phyloP scores from a whole-genome alignment of 345 rosid species.

The Murraya koenigii region DNA sequence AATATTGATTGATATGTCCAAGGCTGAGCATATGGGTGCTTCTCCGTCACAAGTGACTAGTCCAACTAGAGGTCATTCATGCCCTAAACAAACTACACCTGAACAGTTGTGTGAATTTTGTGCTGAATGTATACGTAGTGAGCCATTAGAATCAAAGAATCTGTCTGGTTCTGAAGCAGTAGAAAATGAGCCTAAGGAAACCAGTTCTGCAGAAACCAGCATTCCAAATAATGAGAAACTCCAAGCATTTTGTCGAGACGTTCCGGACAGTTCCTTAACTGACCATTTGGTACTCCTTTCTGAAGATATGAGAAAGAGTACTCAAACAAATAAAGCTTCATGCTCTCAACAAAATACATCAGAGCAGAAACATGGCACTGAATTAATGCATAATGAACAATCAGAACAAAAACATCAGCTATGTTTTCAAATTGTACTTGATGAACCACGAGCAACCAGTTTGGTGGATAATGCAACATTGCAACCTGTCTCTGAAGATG shows the following conservation, averaged over 20 bases:
- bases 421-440: slow-evolving; percentile 13
- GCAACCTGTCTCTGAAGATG: slow-evolving; percentile 14
- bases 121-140: slow-evolving; percentile 14
- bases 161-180: slow-evolving; percentile 9
- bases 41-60: slow-evolving; percentile 23
- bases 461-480: slow-evolving; percentile 18
- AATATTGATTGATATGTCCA: slow-evolving; percentile 21
- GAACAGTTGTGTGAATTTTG: slow-evolving; percentile 11
- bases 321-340: background rate
- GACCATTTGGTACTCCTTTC: slow-evolving; percentile 3
- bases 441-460: slow-evolving; percentile 17
- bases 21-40: slow-evolving; percentile 20
- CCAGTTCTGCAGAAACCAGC: background rate
- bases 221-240: slow-evolving; percentile 3
- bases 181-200: slow-evolving; percentile 17
- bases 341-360: slow-evolving; percentile 10
- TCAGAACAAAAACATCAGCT: slow-evolving; percentile 11
- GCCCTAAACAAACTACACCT: slow-evolving; percentile 8
- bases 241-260: slow-evolving; percentile 21
- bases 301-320: slow-evolving; percentile 4
- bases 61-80: slow-evolving; percentile 8
- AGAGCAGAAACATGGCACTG: slow-evolving; percentile 9
- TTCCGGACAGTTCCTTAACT: slow-evolving; percentile 5
- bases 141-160: slow-evolving; percentile 10
- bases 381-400: background rate